These are phyloP conservation scores for Rhodotorula graminis DNA, from an alignment of 768 basidiomycete genomes.

Conservation along the genomic window DNA sequence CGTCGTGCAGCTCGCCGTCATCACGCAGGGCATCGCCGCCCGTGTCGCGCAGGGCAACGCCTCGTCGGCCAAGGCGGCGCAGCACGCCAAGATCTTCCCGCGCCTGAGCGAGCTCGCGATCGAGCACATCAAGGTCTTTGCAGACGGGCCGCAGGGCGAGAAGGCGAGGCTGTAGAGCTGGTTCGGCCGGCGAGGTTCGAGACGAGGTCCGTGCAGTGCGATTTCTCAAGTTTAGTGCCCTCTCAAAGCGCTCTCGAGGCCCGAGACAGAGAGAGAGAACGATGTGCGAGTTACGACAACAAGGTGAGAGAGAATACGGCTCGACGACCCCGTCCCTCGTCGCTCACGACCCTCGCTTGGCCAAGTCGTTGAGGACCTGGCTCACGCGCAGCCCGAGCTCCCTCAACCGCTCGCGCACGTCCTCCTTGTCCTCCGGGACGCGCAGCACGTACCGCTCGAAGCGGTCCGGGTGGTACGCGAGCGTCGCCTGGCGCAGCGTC, in stretches of 20 bases:
- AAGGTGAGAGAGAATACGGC: neutral
- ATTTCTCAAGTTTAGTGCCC: neutral
- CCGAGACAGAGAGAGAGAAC: no score
- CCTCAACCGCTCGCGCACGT: slow-evolving; percentile 29
- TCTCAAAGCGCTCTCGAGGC: no score
- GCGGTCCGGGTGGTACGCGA: slow-evolving; percentile 42
- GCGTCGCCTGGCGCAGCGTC: slow-evolving; percentile 36
- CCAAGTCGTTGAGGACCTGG: slow-evolving; percentile 35
- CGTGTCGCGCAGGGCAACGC: slow-evolving; percentile 39
- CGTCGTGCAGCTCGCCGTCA: slow-evolving; percentile 39
- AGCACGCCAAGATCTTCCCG: slow-evolving; percentile 33
- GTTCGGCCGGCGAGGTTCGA: no score
- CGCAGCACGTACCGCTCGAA: slow-evolving; percentile 38
- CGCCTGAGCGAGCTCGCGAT: slow-evolving; percentile 31
- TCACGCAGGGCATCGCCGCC: slow-evolving; percentile 43
- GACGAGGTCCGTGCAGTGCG: neutral
- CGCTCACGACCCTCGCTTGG: slow-evolving; percentile 8
- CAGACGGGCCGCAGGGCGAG: slow-evolving; percentile 1
- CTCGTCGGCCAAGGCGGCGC: slow-evolving; percentile 34
- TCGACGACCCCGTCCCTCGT: neutral
- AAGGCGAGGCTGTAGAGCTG: slow-evolving; percentile 26
- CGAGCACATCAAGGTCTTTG: slow-evolving; percentile 19
- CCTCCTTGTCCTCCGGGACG: slow-evolving; percentile 34
- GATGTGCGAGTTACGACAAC: slow-evolving; percentile 3
- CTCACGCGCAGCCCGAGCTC: slow-evolving; percentile 34